phyloP scores from a whole-genome alignment of 2,329 filamentous ascomycete species.

The Sporothrix humicola region DNA sequence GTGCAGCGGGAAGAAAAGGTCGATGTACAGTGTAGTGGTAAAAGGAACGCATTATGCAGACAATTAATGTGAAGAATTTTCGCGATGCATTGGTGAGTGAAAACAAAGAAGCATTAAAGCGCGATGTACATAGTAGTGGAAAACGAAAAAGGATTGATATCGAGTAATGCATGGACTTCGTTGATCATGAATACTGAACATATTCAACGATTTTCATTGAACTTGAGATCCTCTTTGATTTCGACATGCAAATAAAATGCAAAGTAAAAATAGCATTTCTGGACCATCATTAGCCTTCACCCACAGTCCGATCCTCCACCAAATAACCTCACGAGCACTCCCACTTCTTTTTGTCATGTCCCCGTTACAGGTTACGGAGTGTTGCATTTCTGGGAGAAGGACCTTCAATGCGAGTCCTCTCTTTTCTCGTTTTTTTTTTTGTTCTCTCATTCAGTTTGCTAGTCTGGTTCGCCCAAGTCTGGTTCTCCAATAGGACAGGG shows the following conservation, averaged over 20 bases:
- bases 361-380: neutral
- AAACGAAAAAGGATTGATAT: too few species aligned
- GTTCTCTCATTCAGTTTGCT: neutral
- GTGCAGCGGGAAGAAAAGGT: neutral
- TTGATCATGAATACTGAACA: too few species aligned
- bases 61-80: neutral
- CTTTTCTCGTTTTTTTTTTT: neutral
- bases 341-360: neutral
- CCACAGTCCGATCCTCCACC: neutral
- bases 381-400: neutral
- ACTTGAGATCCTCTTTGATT: too few species aligned
- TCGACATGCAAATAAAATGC: too few species aligned
- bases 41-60: neutral
- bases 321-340: neutral
- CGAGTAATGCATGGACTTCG: too few species aligned
- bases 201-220: too few species aligned
- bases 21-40: neutral
- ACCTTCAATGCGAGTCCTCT: neutral
- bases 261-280: neutral
- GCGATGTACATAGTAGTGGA: too few species aligned
- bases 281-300: too few species aligned
- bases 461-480: neutral
- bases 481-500: constrained; percentile 4
- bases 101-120: too few species aligned
- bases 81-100: neutral